Evolutionary conservation across 2,329 filamentous ascomycete genomes (phyloP), one percentile per base, ranked within the genome.

Genomic region (Chaetomium sp.): DNA sequence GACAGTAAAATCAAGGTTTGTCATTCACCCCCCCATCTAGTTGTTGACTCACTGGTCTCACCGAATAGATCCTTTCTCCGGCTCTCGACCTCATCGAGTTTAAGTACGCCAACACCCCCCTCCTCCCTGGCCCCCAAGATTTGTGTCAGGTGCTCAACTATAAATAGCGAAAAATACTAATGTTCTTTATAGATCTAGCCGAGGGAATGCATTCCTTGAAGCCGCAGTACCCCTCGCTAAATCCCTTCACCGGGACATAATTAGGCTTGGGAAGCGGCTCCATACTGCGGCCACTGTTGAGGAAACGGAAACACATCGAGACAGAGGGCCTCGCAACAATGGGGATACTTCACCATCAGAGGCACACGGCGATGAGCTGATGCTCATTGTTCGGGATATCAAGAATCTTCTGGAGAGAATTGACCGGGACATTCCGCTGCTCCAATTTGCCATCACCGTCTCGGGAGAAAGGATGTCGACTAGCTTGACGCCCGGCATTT

Each of bases 41-140:
- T 14, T n/a, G 11, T n/a, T 42, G 6, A 5, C 11, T 32, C 27
- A 44, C 51, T 54, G 38, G 56, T 43, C 43, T 5, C 10, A n/a
- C 8, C 38, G 11, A 5, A 43, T 60, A 89, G 84, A 89, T 96
- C 61, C 85, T 96, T 46, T 91, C 90, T 9, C 91, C 91, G 0
- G 88, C 90, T 8, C 92, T 95, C 66, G 90, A 96, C 68, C 85
- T 96, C 76, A 90, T 96, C 64, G 89, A 96, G 69, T 80, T 96
- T 64, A 94, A 94, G 85, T 88, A 70, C 64, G 79, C 61, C 35
- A 49, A 42, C 35, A 27, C 19, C 19, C 19, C 19, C 19, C 19
- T 27, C 19, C 19, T 27, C 19, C 19, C 19, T 27, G 19, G 19
- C 19, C 19, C 19, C 19, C 19, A 27, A 27, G 19, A 27, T 27